phyloP scores from a whole-genome alignment of 805 yeast genomes.

The Geotrichum ghanense region DNA sequence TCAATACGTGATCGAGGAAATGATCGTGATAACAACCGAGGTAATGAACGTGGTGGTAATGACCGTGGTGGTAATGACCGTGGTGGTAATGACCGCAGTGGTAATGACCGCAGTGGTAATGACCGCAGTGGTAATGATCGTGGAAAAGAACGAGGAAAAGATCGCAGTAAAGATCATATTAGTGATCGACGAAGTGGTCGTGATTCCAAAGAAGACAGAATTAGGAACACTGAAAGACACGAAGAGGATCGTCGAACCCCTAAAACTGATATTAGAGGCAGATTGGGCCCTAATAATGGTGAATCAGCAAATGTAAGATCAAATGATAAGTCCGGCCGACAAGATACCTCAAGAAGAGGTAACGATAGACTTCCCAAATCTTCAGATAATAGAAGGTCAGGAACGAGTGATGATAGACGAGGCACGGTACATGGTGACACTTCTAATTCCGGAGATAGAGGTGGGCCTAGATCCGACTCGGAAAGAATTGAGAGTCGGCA shows the following conservation, averaged over 20 bases:
- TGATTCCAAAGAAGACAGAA: constrained; percentile 6
- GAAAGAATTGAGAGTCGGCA: constrained; percentile 5
- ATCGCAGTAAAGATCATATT: neutral
- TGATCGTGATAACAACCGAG: constrained; percentile 3
- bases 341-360: neutral
- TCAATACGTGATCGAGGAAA: neutral
- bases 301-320: neutral
- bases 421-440: neutral
- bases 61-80: constrained; percentile 1
- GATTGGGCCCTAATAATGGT: neutral
- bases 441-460: neutral
- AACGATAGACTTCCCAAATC: neutral
- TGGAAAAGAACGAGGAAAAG: constrained; percentile 6
- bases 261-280: constrained; percentile 4
- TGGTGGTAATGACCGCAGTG: constrained; percentile 4
- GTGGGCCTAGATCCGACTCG: constrained; percentile 4
- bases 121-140: constrained; percentile 5
- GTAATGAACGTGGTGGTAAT: constrained; percentile 4
- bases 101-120: neutral
- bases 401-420: constrained; percentile 3
- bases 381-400: constrained; percentile 2
- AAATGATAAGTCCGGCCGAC: neutral
- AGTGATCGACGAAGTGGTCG: constrained; percentile 6
- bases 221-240: constrained; percentile 6
- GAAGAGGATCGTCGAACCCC: constrained; percentile 2